phyloP scores from a whole-genome alignment of 148 eudicot genomes.

The Rhododendron henanense region DNA sequence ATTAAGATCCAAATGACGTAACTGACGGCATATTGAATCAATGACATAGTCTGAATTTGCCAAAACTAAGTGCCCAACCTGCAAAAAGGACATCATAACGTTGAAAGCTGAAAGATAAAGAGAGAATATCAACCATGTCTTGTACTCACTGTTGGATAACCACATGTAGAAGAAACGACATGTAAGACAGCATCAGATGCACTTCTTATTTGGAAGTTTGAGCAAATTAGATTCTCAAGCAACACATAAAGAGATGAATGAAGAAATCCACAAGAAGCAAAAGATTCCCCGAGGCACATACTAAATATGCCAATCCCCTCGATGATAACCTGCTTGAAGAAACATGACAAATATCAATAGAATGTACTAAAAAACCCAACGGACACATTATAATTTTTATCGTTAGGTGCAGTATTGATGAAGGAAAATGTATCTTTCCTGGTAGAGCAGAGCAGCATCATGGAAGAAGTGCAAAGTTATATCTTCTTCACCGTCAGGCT shows the following conservation, averaged over 20 bases:
- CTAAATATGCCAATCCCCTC: constrained; percentile 87
- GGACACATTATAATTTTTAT: not conserved
- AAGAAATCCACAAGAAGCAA: constrained; percentile 80
- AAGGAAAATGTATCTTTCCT: constrained; percentile 41
- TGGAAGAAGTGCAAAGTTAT: constrained; percentile 55
- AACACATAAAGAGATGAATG: constrained; percentile 73
- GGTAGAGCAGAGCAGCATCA: constrained; percentile 74
- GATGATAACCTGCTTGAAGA: constrained; percentile 63
- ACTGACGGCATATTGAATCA: constrained; percentile 82
- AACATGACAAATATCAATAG: constrained; percentile 20
- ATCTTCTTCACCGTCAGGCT: constrained; percentile 38
- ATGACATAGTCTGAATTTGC: constrained; percentile 87
- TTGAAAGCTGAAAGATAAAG: not conserved
- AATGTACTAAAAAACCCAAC: not conserved
- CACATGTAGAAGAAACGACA: constrained; percentile 60
- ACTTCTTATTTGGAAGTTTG: constrained; percentile 64
- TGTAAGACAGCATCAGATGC: constrained; percentile 78
- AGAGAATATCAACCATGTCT: not conserved
- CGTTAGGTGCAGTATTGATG: constrained; percentile 1
- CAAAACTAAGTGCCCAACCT: constrained; percentile 89
- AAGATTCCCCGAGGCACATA: constrained; percentile 62
- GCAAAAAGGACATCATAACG: constrained; percentile 23
- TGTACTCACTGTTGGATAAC: constrained; percentile 64
- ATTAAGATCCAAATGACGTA: constrained; percentile 88
- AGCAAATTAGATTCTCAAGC: constrained; percentile 83